A percentile compares a stretch with the other conserved stretches of the same genome.
These are phyloP conservation scores for carrot (Daucus carota) DNA, from an alignment of 129 eudicot species.

Conservation along the genomic window DH1_v3.0 NC_030384.2:42361001-42361500, in stretches of 20 bases:
- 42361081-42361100: constrained; percentile 44
- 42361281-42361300: constrained; percentile 85
- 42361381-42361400: neutral
- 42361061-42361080: constrained; percentile 61
- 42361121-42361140: neutral
- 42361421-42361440: neutral
- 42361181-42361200: neutral
- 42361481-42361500: neutral
- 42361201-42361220: neutral
- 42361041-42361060: constrained; percentile 68
- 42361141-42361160: neutral
- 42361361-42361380: constrained; percentile 6
- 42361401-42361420: neutral
- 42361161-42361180: neutral
- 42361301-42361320: constrained; percentile 82
- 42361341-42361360: neutral
- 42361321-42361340: constrained; percentile 70
- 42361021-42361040: constrained; percentile 61
- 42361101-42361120: neutral
- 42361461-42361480: neutral
- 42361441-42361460: neutral
- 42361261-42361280: constrained; percentile 95
- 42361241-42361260: constrained; percentile 83
- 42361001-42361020: constrained; percentile 80
- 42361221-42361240: constrained; percentile 81